Evolutionary conservation across 2,329 filamentous ascomycete genomes (phyloP).

Genomic region (Aspergillus ochraceus): DNA sequence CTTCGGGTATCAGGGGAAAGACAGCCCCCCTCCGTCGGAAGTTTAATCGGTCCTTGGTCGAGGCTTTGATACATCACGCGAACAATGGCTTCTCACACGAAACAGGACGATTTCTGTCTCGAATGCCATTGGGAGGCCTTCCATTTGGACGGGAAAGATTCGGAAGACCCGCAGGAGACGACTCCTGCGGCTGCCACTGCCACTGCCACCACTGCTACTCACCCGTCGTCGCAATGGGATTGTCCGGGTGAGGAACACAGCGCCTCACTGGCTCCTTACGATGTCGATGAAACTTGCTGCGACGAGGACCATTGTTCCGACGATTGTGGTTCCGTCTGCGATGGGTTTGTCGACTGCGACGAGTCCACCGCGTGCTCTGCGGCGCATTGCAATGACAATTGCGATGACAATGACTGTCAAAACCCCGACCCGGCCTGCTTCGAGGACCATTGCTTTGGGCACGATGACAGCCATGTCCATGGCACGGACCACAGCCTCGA

Average conservation of each 20-base stretch:
- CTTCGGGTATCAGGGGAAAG: neutral
- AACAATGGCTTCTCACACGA: conserved; percentile 34
- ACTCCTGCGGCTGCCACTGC: neutral
- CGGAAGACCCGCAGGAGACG: conserved; percentile 23
- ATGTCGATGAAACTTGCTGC: conserved; percentile 39
- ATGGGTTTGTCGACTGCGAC: conserved; percentile 43
- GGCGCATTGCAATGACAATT: conserved; percentile 30
- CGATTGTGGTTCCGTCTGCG: conserved; percentile 41
- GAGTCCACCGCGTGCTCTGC: conserved; percentile 38
- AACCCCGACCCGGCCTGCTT: conserved; percentile 38
- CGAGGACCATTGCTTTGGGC: conserved; percentile 36
- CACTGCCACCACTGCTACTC: neutral
- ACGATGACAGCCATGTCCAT: conserved; percentile 17
- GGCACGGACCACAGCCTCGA: conserved; percentile 30
- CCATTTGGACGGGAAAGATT: conserved; percentile 33
- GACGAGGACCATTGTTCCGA: conserved; percentile 39
- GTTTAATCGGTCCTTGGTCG: neutral
- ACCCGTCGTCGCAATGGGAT: conserved; percentile 27
- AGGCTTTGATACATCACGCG: conserved; percentile 1
- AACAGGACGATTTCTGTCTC: conserved; percentile 38
- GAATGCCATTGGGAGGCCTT: conserved; percentile 44
- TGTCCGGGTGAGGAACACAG: conserved; percentile 32
- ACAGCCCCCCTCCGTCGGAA: neutral
- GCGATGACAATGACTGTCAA: conserved; percentile 27
- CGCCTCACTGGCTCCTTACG: conserved; percentile 24